phyloP scores from a whole-genome alignment of 768 basidiomycete species.

The Lactarius evosmus region DNA sequence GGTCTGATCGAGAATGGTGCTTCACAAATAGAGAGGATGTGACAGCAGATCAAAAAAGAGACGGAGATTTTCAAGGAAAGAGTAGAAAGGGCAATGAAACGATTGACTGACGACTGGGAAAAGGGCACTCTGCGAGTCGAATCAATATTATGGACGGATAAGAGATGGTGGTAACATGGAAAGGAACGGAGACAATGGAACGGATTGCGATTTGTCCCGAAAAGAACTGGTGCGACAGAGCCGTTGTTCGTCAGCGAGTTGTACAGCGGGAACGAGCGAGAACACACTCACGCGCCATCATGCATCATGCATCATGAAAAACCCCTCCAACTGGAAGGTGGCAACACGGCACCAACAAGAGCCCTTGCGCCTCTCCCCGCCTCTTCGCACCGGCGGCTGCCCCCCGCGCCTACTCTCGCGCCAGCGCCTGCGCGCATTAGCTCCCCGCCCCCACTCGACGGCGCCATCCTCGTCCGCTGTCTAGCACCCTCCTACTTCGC shows the following conservation, averaged over 20 bases:
- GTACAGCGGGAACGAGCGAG: background rate
- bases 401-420: slow-evolving; percentile 31
- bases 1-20: background rate
- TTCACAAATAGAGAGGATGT: background rate
- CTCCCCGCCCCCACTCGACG: slow-evolving; percentile 27
- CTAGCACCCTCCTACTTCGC: slow-evolving; percentile 26
- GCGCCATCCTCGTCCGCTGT: slow-evolving; percentile 35
- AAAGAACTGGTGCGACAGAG: background rate
- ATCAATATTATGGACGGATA: background rate
- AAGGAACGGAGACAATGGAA: background rate
- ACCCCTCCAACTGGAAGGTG: slow-evolving; percentile 38
- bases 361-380: slow-evolving; percentile 18
- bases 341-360: slow-evolving; percentile 29
- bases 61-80: background rate
- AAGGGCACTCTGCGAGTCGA: slow-evolving; percentile 26
- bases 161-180: background rate
- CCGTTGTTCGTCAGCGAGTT: background rate
- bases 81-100: background rate
- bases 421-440: slow-evolving; percentile 21
- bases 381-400: slow-evolving; percentile 24
- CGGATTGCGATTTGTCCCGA: background rate
- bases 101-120: background rate
- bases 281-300: slow-evolving; percentile 2
- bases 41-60: background rate
- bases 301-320: no score